phyloP scores from a whole-genome alignment of 352 stramenopile genomes.

The Phytophthora pistaciae region DNA sequence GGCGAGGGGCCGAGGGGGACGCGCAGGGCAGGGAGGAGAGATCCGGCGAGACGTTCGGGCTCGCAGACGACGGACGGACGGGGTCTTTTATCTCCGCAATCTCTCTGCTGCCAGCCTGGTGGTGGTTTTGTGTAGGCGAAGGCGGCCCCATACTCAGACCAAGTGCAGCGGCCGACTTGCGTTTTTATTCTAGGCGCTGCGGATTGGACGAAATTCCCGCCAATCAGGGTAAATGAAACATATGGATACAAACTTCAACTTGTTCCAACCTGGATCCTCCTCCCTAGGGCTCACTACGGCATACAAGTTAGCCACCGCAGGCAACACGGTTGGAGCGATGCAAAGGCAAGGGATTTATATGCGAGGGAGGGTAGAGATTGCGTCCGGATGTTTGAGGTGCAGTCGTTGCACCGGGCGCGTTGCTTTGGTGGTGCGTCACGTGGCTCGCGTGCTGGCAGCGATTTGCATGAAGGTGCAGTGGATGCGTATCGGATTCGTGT shows the following conservation, averaged over 20 bases:
- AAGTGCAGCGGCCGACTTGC: conserved; percentile 14
- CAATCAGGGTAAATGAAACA: conserved; percentile 15
- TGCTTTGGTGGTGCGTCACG: too few species aligned
- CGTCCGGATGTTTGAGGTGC: too few species aligned
- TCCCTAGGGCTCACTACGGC: too few species aligned
- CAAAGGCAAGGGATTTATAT: too few species aligned
- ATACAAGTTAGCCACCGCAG: too few species aligned
- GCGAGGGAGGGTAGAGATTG: too few species aligned
- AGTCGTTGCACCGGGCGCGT: too few species aligned
- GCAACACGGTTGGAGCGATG: too few species aligned
- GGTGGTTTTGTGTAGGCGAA: conserved; percentile 9
- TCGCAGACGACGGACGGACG: neutral
- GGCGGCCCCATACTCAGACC: conserved; percentile 16
- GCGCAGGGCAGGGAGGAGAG: neutral
- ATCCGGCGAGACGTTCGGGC: neutral
- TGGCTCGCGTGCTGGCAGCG: too few species aligned
- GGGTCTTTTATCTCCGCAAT: neutral
- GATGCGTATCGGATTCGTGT: too few species aligned
- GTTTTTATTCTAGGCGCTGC: conserved; percentile 28
- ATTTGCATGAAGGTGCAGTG: too few species aligned
- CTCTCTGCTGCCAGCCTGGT: too few species aligned
- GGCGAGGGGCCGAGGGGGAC: neutral
- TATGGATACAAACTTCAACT: conserved; percentile 28
- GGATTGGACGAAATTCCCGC: conserved; percentile 31
- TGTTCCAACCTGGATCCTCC: neutral